Evolutionary conservation across 192 early-diverging fungal genomes (phyloP), one percentile per base, ranked within the genome.

Genomic region (Podochytrium sp.): DNA sequence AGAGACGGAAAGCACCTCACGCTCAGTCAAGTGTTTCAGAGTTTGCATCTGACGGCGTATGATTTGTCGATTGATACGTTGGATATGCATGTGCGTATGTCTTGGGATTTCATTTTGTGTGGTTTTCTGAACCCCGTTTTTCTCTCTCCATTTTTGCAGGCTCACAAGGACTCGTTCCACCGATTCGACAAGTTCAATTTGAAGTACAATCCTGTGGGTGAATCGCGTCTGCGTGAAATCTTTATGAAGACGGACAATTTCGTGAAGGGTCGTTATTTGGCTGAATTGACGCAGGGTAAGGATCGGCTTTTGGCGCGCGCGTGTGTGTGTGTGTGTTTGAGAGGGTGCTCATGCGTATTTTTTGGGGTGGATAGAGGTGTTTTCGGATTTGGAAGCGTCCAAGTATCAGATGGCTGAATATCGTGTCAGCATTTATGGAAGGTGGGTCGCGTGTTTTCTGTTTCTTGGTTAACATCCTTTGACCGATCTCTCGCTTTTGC

Each of bases 381-480:
- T 95, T 27, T 83, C 88, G 32, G 95, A 96, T 83, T 80, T 98
- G 58, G 96, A 98, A 70, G 85, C 90, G 70, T 92, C 91, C 75
- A 98, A 98, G 61, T 98, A 98, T 77, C 96, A 98, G 75, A 92
- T 92, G 87, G 91, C 90, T 33, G 96, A 98, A 83, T 98, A 94
- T 74, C 91, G 96, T 52, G 85, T 96, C 14, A 96, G 94, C 0
- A 95, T 98, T 75, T 98, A 98, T 78, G 96, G 96, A 27, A 76
- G 93, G 70, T 77, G 25, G 32, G 37, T 40, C 30, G 14, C 71
- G 58, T 68, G 50, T 68, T 74, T 14, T 51, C 25, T 71, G 30
- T 51, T 16, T 65, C 7, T n/a, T 39, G 20, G 14, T 42, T 0
- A 0, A 16, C n/a, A 12, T 23, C 7, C 50, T 52, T 23, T n/a